Percentiles rank a stretch among this genome's conserved stretches.
phyloP scores from a whole-genome alignment of 1,139 yeast genomes.

The Petasospora fabianii region DNA sequence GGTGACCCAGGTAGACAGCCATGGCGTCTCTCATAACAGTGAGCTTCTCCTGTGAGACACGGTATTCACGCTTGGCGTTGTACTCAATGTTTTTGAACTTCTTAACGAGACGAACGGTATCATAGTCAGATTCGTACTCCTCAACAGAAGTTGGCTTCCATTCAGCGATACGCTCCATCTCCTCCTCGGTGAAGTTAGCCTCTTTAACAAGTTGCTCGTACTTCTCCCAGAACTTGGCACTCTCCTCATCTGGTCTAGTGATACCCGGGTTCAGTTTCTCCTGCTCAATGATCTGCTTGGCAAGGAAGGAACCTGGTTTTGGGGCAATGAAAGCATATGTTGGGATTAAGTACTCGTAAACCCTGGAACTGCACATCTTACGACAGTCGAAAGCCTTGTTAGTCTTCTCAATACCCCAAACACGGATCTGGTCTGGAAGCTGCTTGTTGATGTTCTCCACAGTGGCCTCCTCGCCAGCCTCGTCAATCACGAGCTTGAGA shows the following conservation, averaged over 20 bases:
- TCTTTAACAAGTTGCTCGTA: slow-evolving; percentile 44
- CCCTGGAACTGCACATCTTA: slow-evolving; percentile 89
- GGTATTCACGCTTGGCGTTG: slow-evolving; percentile 61
- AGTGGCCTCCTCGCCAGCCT: slow-evolving; percentile 49
- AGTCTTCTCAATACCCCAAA: slow-evolving; percentile 91
- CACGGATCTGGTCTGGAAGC: slow-evolving; percentile 80
- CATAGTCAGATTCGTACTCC: slow-evolving; percentile 33
- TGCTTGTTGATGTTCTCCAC: slow-evolving; percentile 65
- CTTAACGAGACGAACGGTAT: slow-evolving; percentile 42
- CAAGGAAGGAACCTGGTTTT: slow-evolving; percentile 67
- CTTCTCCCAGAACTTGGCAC: slow-evolving; percentile 66
- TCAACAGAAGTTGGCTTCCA: slow-evolving; percentile 33
- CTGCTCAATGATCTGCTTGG: slow-evolving; percentile 54
- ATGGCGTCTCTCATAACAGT: slow-evolving; percentile 63
- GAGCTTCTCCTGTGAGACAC: slow-evolving; percentile 61
- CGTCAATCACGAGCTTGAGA: slow-evolving; percentile 84
- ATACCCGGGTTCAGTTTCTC: slow-evolving; percentile 54
- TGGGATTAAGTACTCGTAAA: slow-evolving; percentile 91
- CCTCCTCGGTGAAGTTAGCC: slow-evolving; percentile 47
- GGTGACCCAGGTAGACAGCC: slow-evolving; percentile 76
- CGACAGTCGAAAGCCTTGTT: slow-evolving; percentile 93
- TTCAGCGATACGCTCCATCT: slow-evolving; percentile 34
- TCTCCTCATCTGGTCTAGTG: slow-evolving; percentile 62
- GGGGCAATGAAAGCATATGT: slow-evolving; percentile 88
- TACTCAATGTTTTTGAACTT: slow-evolving; percentile 65